phyloP scores from a whole-genome alignment of 192 early-diverging fungal genomes.

The Linderina pennispora region DNA sequence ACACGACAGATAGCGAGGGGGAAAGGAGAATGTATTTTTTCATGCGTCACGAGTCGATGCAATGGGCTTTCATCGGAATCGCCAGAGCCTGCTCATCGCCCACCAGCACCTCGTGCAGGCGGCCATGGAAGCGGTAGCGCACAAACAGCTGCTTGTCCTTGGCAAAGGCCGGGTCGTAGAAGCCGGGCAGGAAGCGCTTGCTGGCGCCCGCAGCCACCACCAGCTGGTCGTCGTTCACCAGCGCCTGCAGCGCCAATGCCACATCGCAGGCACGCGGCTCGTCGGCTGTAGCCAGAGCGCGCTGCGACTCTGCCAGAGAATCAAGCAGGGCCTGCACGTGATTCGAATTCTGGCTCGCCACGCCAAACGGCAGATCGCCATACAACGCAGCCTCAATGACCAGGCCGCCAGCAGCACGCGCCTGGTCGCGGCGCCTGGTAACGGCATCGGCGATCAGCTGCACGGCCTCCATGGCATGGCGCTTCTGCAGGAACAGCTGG shows the following conservation, averaged over 20 bases:
- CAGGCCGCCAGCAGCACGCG: constrained; percentile 57
- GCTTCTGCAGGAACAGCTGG: constrained; percentile 57
- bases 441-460: constrained; percentile 63
- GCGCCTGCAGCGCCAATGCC: constrained; percentile 73
- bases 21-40: not conserved
- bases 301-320: constrained; percentile 2
- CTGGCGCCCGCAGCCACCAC: constrained; percentile 80
- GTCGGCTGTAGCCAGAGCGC: constrained; percentile 19
- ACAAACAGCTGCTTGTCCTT: constrained; percentile 77
- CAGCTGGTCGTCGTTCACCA: constrained; percentile 82
- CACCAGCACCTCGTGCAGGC: constrained; percentile 73
- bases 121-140: constrained; percentile 76
- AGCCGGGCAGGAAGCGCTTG: constrained; percentile 88
- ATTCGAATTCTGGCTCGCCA: constrained; percentile 38
- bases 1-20: too few species aligned
- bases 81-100: constrained; percentile 74
- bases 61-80: constrained; percentile 63
- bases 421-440: constrained; percentile 60
- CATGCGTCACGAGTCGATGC: constrained; percentile 2
- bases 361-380: constrained; percentile 62
- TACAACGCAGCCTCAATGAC: constrained; percentile 84
- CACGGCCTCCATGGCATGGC: constrained; percentile 75
- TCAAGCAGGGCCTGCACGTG: constrained; percentile 10
- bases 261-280: constrained; percentile 62
- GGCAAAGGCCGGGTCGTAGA: constrained; percentile 94